These are phyloP conservation scores for Neofusicoccum kwambonambiense DNA, from an alignment of 2,329 filamentous ascomycete genomes.

Conservation along the genomic window DNA sequence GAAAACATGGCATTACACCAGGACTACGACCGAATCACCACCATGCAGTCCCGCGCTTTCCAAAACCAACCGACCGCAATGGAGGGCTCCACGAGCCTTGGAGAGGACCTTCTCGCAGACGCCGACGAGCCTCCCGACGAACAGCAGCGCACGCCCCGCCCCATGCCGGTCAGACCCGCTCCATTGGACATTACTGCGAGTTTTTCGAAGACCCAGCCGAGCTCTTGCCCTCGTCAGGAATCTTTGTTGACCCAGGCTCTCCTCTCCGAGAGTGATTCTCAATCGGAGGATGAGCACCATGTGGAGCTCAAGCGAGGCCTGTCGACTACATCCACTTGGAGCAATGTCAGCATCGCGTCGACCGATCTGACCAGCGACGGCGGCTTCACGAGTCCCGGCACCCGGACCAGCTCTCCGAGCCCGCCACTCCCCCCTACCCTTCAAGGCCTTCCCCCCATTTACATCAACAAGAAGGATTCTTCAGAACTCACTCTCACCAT, in stretches of 20 bases:
- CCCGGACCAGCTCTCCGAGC: constrained; percentile 83
- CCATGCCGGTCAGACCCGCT: constrained; percentile 40
- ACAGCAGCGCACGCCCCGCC: constrained; percentile 47
- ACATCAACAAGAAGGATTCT: constrained; percentile 35
- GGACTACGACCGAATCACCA: constrained; percentile 27
- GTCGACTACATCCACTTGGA: constrained; percentile 66
- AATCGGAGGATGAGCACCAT: constrained; percentile 39
- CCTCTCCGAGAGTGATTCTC: constrained; percentile 50
- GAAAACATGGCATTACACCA: constrained; percentile 35
- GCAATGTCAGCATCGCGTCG: constrained; percentile 76
- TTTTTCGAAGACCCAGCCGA: constrained; percentile 50
- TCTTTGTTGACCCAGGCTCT: constrained; percentile 88
- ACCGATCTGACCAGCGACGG: constrained; percentile 96
- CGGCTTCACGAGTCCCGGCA: constrained; percentile 77
- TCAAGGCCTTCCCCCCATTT: constrained; percentile 35
- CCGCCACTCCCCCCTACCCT: constrained; percentile 69
- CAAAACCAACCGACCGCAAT: constrained; percentile 29
- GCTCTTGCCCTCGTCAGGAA: constrained; percentile 60
- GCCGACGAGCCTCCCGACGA: constrained; percentile 85
- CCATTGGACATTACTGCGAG: constrained; percentile 31
- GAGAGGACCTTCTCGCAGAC: constrained; percentile 69
- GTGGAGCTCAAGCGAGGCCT: constrained; percentile 41
- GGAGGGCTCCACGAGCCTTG: constrained; percentile 13
- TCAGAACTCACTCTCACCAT: constrained; percentile 37
- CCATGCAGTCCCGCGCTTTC: constrained; percentile 31